Percentiles rank a stretch among this genome's conserved stretches.
Evolutionary conservation across 2,329 filamentous ascomycete genomes (phyloP).

Genomic region (Aspergillus flavus): DNA sequence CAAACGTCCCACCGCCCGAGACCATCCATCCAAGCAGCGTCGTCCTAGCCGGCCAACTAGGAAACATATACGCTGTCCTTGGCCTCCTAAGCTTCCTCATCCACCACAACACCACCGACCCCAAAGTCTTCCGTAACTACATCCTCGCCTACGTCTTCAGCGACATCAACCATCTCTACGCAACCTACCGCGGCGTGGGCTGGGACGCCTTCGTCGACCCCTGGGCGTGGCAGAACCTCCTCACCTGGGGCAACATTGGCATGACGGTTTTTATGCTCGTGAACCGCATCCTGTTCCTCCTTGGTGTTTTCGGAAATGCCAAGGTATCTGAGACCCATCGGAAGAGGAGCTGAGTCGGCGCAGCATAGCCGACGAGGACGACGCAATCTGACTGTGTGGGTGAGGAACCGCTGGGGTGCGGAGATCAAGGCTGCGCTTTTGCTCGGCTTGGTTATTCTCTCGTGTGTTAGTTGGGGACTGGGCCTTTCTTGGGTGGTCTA

Average conservation of each 20-base stretch:
- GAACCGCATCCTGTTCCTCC: conserved; percentile 60
- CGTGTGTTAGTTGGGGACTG: neutral
- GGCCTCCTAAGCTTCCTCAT: conserved; percentile 66
- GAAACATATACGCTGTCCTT: conserved; percentile 69
- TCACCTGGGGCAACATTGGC: conserved; percentile 74
- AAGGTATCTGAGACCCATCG: conserved; percentile 21
- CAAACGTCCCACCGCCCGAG: conserved; percentile 34
- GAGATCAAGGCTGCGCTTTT: neutral
- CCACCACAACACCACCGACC: conserved; percentile 65
- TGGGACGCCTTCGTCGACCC: conserved; percentile 57
- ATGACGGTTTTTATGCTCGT: conserved; percentile 63
- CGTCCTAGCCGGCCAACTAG: conserved; percentile 67
- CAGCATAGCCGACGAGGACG: neutral
- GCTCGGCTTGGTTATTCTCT: neutral
- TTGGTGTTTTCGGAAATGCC: conserved; percentile 60
- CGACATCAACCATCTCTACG: conserved; percentile 68
- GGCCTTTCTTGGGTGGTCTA: neutral
- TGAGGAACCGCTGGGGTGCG: neutral
- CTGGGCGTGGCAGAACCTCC: conserved; percentile 62
- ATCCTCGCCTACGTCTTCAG: conserved; percentile 65
- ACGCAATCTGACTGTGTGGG: neutral
- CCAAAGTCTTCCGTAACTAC: conserved; percentile 68
- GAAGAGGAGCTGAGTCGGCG: conserved; percentile 43
- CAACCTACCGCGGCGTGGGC: conserved; percentile 63
- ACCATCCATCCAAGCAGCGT: conserved; percentile 45